These are phyloP conservation scores for Wallacemonas sp. DNA, from an alignment of 208 protist genomes.

Conservation along the genomic window DNA sequence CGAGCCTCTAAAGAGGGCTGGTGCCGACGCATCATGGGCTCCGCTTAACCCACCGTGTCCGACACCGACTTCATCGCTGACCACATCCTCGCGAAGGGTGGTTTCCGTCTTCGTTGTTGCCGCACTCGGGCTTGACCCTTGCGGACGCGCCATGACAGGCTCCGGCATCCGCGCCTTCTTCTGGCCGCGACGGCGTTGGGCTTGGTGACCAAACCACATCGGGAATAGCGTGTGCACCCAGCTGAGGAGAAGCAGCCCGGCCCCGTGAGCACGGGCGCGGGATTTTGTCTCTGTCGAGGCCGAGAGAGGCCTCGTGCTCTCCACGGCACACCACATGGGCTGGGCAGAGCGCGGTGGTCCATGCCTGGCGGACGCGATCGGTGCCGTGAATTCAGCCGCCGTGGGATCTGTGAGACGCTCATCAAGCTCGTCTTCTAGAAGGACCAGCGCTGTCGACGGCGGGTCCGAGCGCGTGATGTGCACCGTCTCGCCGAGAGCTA, in stretches of 20 bases:
- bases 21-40: no score
- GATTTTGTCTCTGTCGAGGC: not conserved
- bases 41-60: no score
- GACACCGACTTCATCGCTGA: no score
- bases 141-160: no score
- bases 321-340: not conserved
- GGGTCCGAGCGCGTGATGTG: conserved; percentile 1
- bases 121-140: not conserved
- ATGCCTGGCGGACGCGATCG: no score
- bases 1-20: not conserved
- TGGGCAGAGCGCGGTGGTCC: no score
- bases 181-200: not conserved
- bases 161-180: no score
- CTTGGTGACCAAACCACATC: conserved; percentile 10
- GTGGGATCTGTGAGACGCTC: no score
- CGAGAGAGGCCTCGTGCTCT: not conserved
- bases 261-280: not conserved
- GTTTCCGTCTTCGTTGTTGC: not conserved
- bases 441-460: conserved; percentile 18
- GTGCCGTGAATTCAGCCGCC: no score
- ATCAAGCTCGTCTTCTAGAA: no score
- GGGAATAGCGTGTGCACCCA: conserved; percentile 12
- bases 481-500: not conserved
- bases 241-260: conserved; percentile 3
- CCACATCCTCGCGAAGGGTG: no score